Evolutionary conservation across 345 rosid species (phyloP), one percentile per base, ranked within the genome.

Genomic region (Raphanus sativus): DNA sequence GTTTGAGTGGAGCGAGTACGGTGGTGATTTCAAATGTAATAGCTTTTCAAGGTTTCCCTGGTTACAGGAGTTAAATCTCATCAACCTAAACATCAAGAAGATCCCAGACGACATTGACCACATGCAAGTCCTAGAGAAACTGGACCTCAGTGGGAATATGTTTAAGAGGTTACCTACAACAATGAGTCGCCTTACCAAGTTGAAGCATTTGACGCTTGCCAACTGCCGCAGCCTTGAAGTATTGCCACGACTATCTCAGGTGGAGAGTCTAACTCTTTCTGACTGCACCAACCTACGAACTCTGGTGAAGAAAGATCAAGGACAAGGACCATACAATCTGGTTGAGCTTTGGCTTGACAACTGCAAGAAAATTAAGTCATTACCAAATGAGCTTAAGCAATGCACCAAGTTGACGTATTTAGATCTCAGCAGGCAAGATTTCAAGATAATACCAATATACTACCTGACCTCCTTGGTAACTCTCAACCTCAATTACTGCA

Each of bases 301-400:
- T 24, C 2, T 60, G 64, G 16, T 60, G 34, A 60, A 60, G 64
- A 7, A 26, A 26, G 0, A 28, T 26, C 33, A 60, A 30, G 32
- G 62, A 32, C 34, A 32, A 32, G 30, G 4, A 28, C 1, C 33
- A 28, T 60, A 60, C 64, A 60, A 4, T 12, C 8, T 60, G 34
- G 9, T 60, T 60, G 34, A 60, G 64, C 64, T 60, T 60, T 60
- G 34, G 64, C 64, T 60, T 60, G 64, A 60, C 34, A 60, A 60
- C 64, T 60, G 64, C 64, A 28, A 26, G 34, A 60, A 28, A 10
- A 26, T 60, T 5, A 3, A 11, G 34, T 60, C 65, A 29, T 28
- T 60, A 29, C 8, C 65, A 60, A 32, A 60, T 12, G 65, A 60
- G 65, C 64, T 60, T 11, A 26, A 30, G 7, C 64, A 60, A 26